Evolutionary conservation across 164 flowering plant species (phyloP).

Genomic region (Aristolochia contorta): DNA sequence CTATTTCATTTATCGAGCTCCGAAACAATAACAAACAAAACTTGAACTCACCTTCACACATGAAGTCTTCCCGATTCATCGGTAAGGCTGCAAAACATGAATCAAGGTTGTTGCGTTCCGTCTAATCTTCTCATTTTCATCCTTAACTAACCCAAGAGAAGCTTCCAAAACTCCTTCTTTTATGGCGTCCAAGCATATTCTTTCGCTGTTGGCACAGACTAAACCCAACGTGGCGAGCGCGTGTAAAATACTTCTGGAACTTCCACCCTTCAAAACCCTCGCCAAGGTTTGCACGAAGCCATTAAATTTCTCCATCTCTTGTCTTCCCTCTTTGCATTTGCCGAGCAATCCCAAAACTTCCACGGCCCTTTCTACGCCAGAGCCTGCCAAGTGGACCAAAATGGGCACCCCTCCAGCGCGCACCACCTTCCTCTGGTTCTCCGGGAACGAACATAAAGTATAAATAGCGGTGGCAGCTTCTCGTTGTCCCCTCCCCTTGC

Average conservation of each 20-base stretch:
- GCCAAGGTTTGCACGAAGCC: conserved; percentile 48
- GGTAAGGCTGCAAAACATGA: conserved; percentile 35
- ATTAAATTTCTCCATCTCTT: conserved; percentile 45
- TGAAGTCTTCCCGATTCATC: background rate
- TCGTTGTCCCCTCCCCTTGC: conserved; percentile 59
- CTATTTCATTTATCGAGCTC: too few relatives aligned
- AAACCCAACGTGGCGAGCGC: conserved; percentile 47
- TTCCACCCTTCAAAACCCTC: conserved; percentile 41
- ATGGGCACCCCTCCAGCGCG: conserved; percentile 59
- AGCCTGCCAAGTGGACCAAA: conserved; percentile 34
- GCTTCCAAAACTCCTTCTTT: conserved; percentile 54
- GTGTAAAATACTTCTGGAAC: conserved; percentile 50
- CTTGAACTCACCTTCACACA: conserved; percentile 6
- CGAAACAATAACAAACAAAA: conserved; percentile 1
- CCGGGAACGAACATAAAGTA: conserved; percentile 68
- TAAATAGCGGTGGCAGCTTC: conserved; percentile 94
- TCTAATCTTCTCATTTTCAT: conserved; percentile 79
- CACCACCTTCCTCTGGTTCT: conserved; percentile 58
- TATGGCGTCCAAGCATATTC: conserved; percentile 30
- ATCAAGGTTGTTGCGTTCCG: conserved; percentile 59
- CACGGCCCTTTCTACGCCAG: conserved; percentile 73
- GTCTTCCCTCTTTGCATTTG: conserved; percentile 72
- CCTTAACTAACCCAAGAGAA: conserved; percentile 57
- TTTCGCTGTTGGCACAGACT: conserved; percentile 40
- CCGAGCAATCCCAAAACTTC: conserved; percentile 70